Evolutionary conservation across 73 alveolate genomes (phyloP), one percentile per base, ranked within the genome.

Genomic region (Paramecium caudatum): DNA sequence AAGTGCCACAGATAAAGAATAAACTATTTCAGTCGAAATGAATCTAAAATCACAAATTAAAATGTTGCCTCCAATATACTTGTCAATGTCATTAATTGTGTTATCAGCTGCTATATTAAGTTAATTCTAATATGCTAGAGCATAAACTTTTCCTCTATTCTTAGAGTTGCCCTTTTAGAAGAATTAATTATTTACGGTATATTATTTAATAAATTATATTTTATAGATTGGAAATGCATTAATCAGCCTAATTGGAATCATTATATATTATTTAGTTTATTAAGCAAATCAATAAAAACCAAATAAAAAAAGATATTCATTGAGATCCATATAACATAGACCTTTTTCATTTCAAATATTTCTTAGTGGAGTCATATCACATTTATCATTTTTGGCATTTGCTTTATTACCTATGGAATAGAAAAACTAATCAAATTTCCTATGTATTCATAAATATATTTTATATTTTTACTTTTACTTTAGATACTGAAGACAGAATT

Each of bases 401-500:
- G 88, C 88, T 74, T 45, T 74, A 17, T 41, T 74, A 5, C 88
- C 88, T 13, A 74, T 74, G 17, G 88, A 74, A 19, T 74, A 74
- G 9, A 74, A 74, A 37, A 74, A 74, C 10, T 41, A 74, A 74
- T 74, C 88, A 15, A 74, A 74, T 39, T 74, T 74, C 16, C 39
- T 74, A 37, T 74, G 88, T 74, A 74, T 36, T 23, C 7, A 9
- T 7, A 50, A 15, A 15, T 50, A 17, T 0, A 23, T 55, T 1
- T 1, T 5, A 5, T 43, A 25, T 63, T 30, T 12, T 41, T 47
- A 16, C 1, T 74, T 41, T 39, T 12, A 41, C 9, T 17, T 39
- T 74, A 74, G 88, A 74, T 23, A 74, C 88, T 39, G 88, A 74
- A 74, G 88, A 74, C 46, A 74, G 88, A 74, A 39, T 74, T 16